Evolutionary conservation across 371 early-diverging fungal genomes (phyloP), one percentile per base, ranked within the genome.

Genomic region (Mucor plumbeus): DNA sequence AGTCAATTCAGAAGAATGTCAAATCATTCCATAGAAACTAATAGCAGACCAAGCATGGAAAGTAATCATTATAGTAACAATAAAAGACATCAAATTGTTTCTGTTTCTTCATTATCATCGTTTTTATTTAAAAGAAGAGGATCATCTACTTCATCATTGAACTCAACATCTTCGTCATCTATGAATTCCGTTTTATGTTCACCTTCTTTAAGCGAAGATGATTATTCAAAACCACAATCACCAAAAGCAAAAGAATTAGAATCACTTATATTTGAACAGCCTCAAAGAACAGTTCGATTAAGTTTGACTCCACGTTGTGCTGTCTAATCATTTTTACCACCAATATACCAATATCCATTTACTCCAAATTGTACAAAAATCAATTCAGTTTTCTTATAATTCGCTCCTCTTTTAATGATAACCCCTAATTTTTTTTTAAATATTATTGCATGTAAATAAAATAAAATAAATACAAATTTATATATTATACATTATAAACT

Each of bases 171-270:
- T 15, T 59, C 70, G 15, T 44, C 44, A 4, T 60, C 61, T 1
- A 61, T 61, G 34, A 48, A 61, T 19, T 35, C 35, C 8, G 13
- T 15, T 0, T 11, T 19, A 21, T 50, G 50, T 50, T 26, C 19
- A 10, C 9, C 50, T 0, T 17, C 44, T n/a, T 17, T 15, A 21
- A 8, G 7, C 8, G 50, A 50, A 10, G 19, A 43, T 3, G 61
- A 43, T 3, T 39, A 59, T 11, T 50, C 8, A 7, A 21, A 21
- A 14, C 31, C 21, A 10, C 48, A 63, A 38, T 69, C 71, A 15
- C 63, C 71, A 10, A 75, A 75, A 54, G 68, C 72, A 38, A 75
- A 36, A 64, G 72, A 71, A 47, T 61, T 75, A 11, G 75, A 75
- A 66, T 71, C 54, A 4, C 43, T 75, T 5, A 75, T 75, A 56